Evolutionary conservation across 305 asterid genomes (phyloP).

Genomic region (Solanum hybrid): DNA sequence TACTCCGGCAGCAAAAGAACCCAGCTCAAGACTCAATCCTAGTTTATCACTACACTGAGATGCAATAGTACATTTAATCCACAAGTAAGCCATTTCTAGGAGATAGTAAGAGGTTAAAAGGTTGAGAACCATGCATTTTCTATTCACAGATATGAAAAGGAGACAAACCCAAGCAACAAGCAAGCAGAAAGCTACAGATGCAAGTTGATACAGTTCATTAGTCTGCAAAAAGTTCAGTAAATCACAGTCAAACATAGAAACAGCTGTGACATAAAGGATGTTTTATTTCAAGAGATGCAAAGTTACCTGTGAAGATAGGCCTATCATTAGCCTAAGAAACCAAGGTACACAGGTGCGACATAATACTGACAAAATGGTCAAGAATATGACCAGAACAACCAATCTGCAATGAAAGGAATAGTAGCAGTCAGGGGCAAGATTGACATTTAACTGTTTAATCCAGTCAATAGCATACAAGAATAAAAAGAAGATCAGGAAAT

Average conservation of each 20-base stretch:
- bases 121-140: neutral
- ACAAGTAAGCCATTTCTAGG: neutral
- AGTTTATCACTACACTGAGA: slow-evolving; percentile 67
- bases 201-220: slow-evolving; percentile 75
- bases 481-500: neutral
- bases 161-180: slow-evolving; percentile 79
- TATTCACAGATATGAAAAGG: slow-evolving; percentile 15
- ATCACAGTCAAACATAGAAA: slow-evolving; percentile 9
- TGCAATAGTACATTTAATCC: slow-evolving; percentile 1
- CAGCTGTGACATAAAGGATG: neutral
- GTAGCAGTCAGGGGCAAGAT: neutral
- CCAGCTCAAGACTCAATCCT: slow-evolving; percentile 67
- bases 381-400: slow-evolving; percentile 43
- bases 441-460: neutral
- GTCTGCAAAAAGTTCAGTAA: slow-evolving; percentile 45
- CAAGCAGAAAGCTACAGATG: slow-evolving; percentile 76
- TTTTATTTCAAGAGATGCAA: slow-evolving; percentile 12
- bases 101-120: neutral
- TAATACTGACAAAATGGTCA: slow-evolving; percentile 43
- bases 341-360: slow-evolving; percentile 61
- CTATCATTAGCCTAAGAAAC: slow-evolving; percentile 75
- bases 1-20: slow-evolving; percentile 77
- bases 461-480: neutral
- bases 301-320: slow-evolving; percentile 71
- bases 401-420: slow-evolving; percentile 28